Conservation (phyloP, 345 rosid genomes). For the Eucalyptus polybractea region DNA sequence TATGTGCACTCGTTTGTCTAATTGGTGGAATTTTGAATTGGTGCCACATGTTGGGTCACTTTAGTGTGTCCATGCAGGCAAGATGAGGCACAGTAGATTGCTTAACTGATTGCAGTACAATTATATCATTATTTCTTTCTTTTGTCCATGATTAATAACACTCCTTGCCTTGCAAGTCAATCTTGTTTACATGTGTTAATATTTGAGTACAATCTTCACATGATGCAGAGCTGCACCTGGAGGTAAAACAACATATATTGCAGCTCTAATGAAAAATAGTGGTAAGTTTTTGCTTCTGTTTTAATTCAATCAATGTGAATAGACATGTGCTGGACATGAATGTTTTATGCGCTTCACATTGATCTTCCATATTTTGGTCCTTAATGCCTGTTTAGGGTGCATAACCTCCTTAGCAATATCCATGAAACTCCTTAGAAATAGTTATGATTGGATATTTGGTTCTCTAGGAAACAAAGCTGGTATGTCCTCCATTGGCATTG, state of each 20-base stretch:
- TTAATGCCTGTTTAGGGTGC: background rate
- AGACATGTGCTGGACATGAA: background rate
- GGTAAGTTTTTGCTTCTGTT: slow-evolving; percentile 28
- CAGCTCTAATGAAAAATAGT: slow-evolving; percentile 36
- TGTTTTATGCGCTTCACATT: background rate
- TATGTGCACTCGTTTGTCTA: background rate
- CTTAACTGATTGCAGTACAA: background rate
- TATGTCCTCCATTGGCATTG: no score
- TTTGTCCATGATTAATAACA: background rate
- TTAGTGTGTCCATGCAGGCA: background rate
- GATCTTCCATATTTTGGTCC: background rate
- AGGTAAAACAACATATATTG: slow-evolving; percentile 35
- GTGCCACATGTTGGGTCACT: background rate
- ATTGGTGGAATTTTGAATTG: background rate
- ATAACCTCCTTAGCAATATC: background rate
- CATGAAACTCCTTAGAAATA: background rate
- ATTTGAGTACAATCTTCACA: background rate
- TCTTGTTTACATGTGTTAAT: background rate
- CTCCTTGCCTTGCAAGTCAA: background rate
- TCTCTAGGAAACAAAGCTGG: no score
- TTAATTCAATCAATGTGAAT: background rate
- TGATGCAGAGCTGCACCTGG: slow-evolving; percentile 90
- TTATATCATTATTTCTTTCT: background rate
- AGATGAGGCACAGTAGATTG: background rate
- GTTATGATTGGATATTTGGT: background rate